These are phyloP conservation scores for Xylaria nigripes DNA, from an alignment of 495 filamentous ascomycete species.

Conservation along the genomic window DNA sequence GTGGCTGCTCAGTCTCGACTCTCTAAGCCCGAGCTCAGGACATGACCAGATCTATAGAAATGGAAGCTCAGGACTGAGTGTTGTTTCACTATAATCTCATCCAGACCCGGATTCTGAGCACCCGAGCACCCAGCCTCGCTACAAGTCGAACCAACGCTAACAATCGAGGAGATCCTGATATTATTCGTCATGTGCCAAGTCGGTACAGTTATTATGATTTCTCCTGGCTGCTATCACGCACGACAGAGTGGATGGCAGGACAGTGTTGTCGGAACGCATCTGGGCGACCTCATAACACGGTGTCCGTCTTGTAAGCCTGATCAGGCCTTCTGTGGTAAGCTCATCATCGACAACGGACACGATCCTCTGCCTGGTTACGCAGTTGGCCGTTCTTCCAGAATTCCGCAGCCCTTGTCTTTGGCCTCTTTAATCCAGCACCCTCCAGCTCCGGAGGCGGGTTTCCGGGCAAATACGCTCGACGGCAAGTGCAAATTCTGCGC, in stretches of 20 bases:
- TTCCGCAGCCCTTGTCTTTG: conserved; percentile 5
- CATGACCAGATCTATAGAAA: conserved; percentile 9
- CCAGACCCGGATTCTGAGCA: not conserved
- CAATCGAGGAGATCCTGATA: not conserved
- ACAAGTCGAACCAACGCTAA: not conserved
- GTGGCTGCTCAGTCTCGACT: conserved; percentile 3
- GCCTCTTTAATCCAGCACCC: conserved; percentile 5
- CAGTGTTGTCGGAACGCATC: conserved; percentile 4
- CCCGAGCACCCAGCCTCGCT: not conserved
- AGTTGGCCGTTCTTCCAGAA: not conserved
- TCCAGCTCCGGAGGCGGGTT: not conserved
- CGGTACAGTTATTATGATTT: conserved; percentile 10
- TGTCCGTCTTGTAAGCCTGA: conserved; percentile 9
- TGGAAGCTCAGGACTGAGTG: not conserved
- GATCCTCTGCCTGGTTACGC: not conserved
- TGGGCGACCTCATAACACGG: conserved; percentile 6
- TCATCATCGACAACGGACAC: conserved; percentile 5
- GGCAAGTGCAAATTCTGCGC: conserved; percentile 13
- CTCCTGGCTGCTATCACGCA: conserved; percentile 12
- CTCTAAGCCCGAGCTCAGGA: conserved; percentile 4
- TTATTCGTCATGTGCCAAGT: conserved; percentile 12
- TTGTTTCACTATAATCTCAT: conserved; percentile 1
- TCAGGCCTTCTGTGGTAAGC: conserved; percentile 7
- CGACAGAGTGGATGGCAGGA: conserved; percentile 13
- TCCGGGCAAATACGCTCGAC: conserved; percentile 1